Evolutionary conservation across 805 yeast species (phyloP), one percentile per base, ranked within the genome.

Genomic region (Yamadazyma tumulicola): DNA sequence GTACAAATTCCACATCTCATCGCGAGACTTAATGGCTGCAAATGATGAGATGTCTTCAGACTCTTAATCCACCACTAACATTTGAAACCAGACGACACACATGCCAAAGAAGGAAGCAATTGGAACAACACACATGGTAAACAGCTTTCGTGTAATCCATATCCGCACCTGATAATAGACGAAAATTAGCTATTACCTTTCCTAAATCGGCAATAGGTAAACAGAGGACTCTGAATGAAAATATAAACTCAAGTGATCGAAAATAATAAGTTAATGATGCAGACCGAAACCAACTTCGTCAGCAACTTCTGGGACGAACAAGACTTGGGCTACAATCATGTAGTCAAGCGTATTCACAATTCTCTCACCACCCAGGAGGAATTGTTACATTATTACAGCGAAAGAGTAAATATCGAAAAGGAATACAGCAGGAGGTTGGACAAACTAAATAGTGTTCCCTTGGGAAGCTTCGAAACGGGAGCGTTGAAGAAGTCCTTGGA

Each of bases 341-440:
- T 86, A 13, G 68, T 75, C 34, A 69, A 64, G 41, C 73, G 80
- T 39, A 72, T 82, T 64, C 72, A 74, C 45, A 69, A 75, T 39
- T 76, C 87, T 6, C 64, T 74, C 26, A 70, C 68, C 30, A 80
- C 93, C 9, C 48, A 63, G 32, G 55, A 57, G 24, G 68, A 64
- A 38, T 50, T 64, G 26, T 45, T 59, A 20, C 55, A 53, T 11
- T 63, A 55, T 39, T 65, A 63, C 41, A 51, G 51, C 21, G 67
- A 65, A 38, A 61, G 81, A 24, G 60, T 74, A 1, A 63, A 74
- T 11, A 72, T 87, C 25, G 96, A 86, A 48, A 82, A 78, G 41
- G 95, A 87, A 17, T 85, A 84, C 49, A 61, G 79, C 24, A 71
- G 74, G 36, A 70, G 68, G 39, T 54, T 87, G 45, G 61, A 61